These are phyloP conservation scores for Gossypium laxum DNA, from an alignment of 441 rosid genomes.

Conservation along the genomic window DNA sequence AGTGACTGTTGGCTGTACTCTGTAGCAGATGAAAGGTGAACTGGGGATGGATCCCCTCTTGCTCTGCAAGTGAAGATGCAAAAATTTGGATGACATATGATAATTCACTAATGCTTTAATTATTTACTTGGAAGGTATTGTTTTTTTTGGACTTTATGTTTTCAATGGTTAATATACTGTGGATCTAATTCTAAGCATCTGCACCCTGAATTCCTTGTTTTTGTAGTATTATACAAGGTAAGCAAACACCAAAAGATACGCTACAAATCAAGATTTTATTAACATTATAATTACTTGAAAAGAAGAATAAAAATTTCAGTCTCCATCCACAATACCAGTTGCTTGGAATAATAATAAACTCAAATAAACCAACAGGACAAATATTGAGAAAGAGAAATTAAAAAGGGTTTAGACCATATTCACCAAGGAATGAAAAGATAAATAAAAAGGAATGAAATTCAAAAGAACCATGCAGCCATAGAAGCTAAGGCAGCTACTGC, in stretches of 20 bases:
- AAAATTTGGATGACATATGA: not conserved
- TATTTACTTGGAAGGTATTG: not conserved
- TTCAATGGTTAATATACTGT: not conserved
- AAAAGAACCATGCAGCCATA: conserved; percentile 25
- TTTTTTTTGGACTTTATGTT: not conserved
- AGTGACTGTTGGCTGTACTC: not conserved
- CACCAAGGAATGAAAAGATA: not conserved
- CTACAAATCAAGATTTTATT: not conserved
- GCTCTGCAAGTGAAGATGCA: conserved; percentile 7
- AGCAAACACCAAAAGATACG: not conserved
- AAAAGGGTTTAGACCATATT: not conserved
- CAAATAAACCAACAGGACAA: not conserved
- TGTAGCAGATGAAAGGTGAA: not conserved
- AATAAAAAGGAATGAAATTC: not conserved
- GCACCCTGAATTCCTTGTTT: not conserved
- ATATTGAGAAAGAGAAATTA: not conserved
- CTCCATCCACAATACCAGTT: not conserved
- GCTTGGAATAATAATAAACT: not conserved
- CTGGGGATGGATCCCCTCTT: not conserved
- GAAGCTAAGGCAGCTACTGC: conserved; percentile 19
- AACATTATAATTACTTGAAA: not conserved
- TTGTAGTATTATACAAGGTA: not conserved
- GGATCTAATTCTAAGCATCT: not conserved
- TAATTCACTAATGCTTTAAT: not conserved
- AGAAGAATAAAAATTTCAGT: not conserved